These are phyloP conservation scores for Nigrospora osmanthi DNA, from an alignment of 2,329 filamentous ascomycete species.

Conservation along the genomic window DNA sequence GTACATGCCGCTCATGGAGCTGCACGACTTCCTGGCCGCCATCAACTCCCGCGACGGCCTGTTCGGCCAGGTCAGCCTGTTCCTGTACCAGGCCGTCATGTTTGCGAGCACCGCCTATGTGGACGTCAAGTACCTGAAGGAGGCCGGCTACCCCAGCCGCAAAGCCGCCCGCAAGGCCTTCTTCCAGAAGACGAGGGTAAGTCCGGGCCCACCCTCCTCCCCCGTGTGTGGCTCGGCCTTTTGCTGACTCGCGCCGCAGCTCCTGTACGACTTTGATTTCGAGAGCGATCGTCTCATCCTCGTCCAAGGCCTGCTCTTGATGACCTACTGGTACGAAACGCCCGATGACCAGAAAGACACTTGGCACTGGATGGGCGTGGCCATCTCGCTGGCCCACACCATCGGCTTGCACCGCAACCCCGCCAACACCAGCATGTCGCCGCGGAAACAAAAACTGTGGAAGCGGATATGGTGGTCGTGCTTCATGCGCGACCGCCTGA, in stretches of 20 bases:
- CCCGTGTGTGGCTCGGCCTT: background rate
- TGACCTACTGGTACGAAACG: conserved; percentile 98
- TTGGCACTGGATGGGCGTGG: conserved; percentile 98
- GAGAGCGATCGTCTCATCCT: conserved; percentile 83
- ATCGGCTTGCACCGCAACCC: conserved; percentile 89
- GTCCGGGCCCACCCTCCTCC: conserved; percentile 20
- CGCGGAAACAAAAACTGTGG: conserved; percentile 72
- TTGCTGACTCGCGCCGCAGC: conserved; percentile 43
- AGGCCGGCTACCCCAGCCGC: conserved; percentile 69
- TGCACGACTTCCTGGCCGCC: conserved; percentile 50
- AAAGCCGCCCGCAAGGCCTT: conserved; percentile 82
- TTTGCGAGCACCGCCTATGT: conserved; percentile 87
- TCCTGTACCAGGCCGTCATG: conserved; percentile 92
- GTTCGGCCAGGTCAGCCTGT: conserved; percentile 67
- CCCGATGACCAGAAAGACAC: conserved; percentile 96
- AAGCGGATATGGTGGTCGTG: conserved; percentile 98
- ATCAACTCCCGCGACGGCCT: conserved; percentile 61
- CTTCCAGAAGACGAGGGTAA: conserved; percentile 79
- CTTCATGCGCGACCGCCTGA: conserved; percentile 88
- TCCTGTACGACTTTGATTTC: conserved; percentile 93
- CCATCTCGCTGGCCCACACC: conserved; percentile 85
- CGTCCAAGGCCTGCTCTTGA: conserved; percentile 79
- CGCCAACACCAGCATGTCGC: conserved; percentile 64
- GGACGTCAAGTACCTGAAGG: conserved; percentile 66
- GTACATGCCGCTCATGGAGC: conserved; percentile 82